A percentile compares a stretch with the other conserved stretches of the same genome.
Evolutionary conservation across 2,329 filamentous ascomycete species (phyloP).

Genomic region (Epichloe aotearoae): DNA sequence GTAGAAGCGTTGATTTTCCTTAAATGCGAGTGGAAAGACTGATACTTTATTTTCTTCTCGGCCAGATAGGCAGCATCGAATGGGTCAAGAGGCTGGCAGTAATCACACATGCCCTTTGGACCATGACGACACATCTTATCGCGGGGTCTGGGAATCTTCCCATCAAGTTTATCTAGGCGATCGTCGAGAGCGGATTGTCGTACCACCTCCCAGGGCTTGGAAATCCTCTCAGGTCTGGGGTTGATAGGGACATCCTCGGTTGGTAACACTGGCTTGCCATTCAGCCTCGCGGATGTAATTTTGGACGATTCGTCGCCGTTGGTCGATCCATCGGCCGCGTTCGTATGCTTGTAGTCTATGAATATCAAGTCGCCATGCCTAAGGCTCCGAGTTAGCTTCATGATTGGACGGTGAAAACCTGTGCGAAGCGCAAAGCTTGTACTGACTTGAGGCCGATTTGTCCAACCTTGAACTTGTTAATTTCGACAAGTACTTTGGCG

Average conservation of each 20-base stretch:
- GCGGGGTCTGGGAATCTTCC: conserved; percentile 67
- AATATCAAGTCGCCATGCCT: conserved; percentile 90
- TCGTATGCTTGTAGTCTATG: conserved; percentile 59
- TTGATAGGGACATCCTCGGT: conserved; percentile 54
- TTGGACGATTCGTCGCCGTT: conserved; percentile 24
- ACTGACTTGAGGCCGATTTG: conserved; percentile 46
- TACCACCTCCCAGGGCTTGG: conserved; percentile 65
- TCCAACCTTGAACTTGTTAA: conserved; percentile 40
- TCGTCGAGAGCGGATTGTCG: conserved; percentile 82
- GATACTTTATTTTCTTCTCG: conserved; percentile 97
- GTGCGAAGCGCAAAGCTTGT: background rate
- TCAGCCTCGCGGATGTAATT: conserved; percentile 53
- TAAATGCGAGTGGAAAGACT: conserved; percentile 89
- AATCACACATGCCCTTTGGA: conserved; percentile 97
- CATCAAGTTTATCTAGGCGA: conserved; percentile 70
- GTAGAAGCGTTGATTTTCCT: conserved; percentile 92
- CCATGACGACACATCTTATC: conserved; percentile 95
- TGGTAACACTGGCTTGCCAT: conserved; percentile 59
- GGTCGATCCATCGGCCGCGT: conserved; percentile 20
- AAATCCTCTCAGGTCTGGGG: conserved; percentile 49
- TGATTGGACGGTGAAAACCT: conserved; percentile 9
- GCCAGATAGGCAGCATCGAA: conserved; percentile 79
- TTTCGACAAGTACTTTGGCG: conserved; percentile 44
- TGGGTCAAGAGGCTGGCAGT: conserved; percentile 93
- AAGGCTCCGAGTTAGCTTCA: background rate